These are phyloP conservation scores for Smallanthus sonchifolius DNA, from an alignment of 129 eudicot species.

Conservation along the genomic window DNA sequence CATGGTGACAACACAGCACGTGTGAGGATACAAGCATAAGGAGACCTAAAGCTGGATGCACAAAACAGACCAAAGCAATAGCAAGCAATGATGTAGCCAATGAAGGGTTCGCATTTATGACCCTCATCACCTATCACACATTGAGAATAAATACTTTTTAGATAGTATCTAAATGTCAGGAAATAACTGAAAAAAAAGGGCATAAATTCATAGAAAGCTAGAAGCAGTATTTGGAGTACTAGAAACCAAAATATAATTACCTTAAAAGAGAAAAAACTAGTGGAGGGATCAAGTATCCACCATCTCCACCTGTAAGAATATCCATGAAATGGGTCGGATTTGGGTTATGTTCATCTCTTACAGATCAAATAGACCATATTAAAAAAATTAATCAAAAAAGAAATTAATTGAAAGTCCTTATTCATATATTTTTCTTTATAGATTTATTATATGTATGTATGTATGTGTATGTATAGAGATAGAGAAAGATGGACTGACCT, in stretches of 20 bases:
- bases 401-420: neutral
- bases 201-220: neutral
- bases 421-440: no score
- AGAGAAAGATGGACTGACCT: slow-evolving; percentile 47
- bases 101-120: slow-evolving; percentile 54
- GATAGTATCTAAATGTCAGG: slow-evolving; percentile 1
- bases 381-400: neutral
- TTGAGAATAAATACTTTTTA: neutral
- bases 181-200: neutral
- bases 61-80: slow-evolving; percentile 64
- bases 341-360: neutral
- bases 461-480: neutral
- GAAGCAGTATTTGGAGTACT: neutral
- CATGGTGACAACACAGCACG: slow-evolving; percentile 63
- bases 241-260: slow-evolving; percentile 34
- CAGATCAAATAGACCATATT: neutral
- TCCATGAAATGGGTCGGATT: neutral
- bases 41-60: slow-evolving; percentile 96
- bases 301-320: slow-evolving; percentile 67
- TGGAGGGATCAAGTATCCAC: slow-evolving; percentile 47
- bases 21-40: slow-evolving; percentile 58
- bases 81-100: slow-evolving; percentile 57
- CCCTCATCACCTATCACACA: slow-evolving; percentile 57
- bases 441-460: neutral
- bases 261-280: slow-evolving; percentile 50